phyloP scores from a whole-genome alignment of 2,329 filamentous ascomycete genomes.

The Emmonsiellopsis sp. region DNA sequence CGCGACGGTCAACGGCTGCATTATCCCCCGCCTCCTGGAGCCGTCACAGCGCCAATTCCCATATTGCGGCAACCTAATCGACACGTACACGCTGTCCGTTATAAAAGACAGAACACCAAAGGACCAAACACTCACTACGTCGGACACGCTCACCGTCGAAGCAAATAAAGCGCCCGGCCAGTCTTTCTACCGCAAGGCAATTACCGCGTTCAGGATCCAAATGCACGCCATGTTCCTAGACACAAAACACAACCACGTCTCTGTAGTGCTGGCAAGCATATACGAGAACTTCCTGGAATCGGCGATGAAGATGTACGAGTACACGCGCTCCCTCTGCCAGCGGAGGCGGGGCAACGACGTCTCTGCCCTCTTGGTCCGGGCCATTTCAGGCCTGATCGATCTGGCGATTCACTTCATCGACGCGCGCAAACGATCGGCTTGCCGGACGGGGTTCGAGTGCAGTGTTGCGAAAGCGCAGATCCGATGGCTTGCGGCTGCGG shows the following conservation, averaged over 20 bases:
- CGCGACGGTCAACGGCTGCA: conserved; percentile 43
- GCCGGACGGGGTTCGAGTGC: conserved; percentile 39
- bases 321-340: conserved; percentile 49
- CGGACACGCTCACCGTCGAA: conserved; percentile 71
- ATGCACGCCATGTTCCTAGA: conserved; percentile 58
- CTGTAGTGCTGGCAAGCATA: conserved; percentile 64
- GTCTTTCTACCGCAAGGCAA: conserved; percentile 68
- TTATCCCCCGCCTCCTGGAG: conserved; percentile 42
- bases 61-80: conserved; percentile 75
- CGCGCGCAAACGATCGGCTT: conserved; percentile 32
- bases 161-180: conserved; percentile 61
- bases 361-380: conserved; percentile 58
- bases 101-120: conserved; percentile 52
- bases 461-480: conserved; percentile 52
- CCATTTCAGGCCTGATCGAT: conserved; percentile 56
- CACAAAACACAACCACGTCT: conserved; percentile 61
- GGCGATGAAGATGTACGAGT: conserved; percentile 61
- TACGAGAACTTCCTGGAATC: conserved; percentile 66
- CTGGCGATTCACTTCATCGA: conserved; percentile 57
- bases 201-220: conserved; percentile 71
- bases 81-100: conserved; percentile 66
- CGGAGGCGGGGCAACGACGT: conserved; percentile 23
- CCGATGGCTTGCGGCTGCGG: conserved; percentile 56
- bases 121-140: conserved; percentile 48
- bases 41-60: conserved; percentile 50